phyloP scores from a whole-genome alignment of 148 eudicot genomes.

The Rhododendron williamsianum region DNA sequence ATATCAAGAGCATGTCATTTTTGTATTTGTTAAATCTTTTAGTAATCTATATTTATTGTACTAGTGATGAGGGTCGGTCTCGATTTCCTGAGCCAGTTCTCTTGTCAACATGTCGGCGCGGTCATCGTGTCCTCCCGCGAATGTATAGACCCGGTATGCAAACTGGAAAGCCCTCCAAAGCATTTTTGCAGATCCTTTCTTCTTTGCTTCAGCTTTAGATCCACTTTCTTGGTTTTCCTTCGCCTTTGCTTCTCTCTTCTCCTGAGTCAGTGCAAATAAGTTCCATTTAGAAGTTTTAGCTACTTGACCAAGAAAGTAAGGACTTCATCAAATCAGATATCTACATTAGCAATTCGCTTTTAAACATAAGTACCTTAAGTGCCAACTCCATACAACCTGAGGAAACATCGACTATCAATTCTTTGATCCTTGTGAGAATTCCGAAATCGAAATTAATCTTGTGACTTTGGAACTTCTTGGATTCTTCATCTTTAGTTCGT shows the following conservation, averaged over 20 bases:
- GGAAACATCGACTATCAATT: constrained; percentile 87
- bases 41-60: background rate
- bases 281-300: background rate
- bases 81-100: constrained; percentile 86
- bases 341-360: background rate
- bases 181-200: constrained; percentile 50
- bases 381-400: constrained; percentile 94
- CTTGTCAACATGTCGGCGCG: constrained; percentile 84
- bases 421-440: constrained; percentile 71
- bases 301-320: background rate
- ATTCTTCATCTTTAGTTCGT: constrained; percentile 86
- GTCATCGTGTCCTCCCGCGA: constrained; percentile 97
- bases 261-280: constrained; percentile 32
- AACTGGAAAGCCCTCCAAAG: constrained; percentile 95
- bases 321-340: background rate
- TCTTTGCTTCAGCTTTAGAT: constrained; percentile 40
- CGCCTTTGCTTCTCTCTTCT: constrained; percentile 58
- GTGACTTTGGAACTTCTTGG: constrained; percentile 77
- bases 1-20: background rate
- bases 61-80: constrained; percentile 55
- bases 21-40: background rate
- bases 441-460: constrained; percentile 83
- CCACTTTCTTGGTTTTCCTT: constrained; percentile 32
- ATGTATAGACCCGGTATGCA: constrained; percentile 82
- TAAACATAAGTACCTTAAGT: constrained; percentile 47